Evolutionary conservation across 169 alveolate genomes (phyloP), one percentile per base, ranked within the genome.

Genomic region (Perkinsus chesapeaki): DNA sequence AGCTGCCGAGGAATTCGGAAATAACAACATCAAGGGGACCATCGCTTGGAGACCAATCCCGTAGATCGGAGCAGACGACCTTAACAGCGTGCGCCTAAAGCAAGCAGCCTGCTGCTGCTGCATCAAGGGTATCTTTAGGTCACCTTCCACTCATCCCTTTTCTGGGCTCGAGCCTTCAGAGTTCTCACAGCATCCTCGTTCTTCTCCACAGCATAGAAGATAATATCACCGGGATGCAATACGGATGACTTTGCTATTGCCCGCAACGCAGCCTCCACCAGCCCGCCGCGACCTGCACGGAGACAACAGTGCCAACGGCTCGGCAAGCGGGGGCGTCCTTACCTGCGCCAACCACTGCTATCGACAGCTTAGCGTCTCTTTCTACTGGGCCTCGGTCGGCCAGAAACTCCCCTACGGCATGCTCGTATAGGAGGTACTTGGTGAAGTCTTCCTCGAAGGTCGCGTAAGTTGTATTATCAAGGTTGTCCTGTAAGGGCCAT

Each of bases 261-360:
- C 73, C 93, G 94, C 39, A 97, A 36, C 39, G 96, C 96, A 91
- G 96, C 94, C 39, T 95, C 92, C n/a, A 97, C 94, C 23, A 97
- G 93, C 31, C 97, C 97, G n/a, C 98, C 98, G 91, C 98, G 93
- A 0, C 98, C 98, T 39, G 98, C 97, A 3, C 98, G 47, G 96
- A 95, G 38, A 97, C 93, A 73, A 39, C 92, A 92, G 93, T 60
- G 3, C 82, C 3, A 60, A 34, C 12, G 36, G 31, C 23, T 34
- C 31, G 27, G 3, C 36, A 60, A 60, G 82, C n/a, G n/a, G n/a
- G n/a, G n/a, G n/a, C n/a, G 19, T 47, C 72, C 9, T 34, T 60
- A 60, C 82, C 82, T 60, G 82, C 82, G 12, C 82, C 82, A 12
- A 60, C 82, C 3, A 60, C 82, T 9, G 82, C 82, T 60, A 60